phyloP scores from a whole-genome alignment of 2,329 filamentous ascomycete genomes.

The Celoporthe dispersa region DNA sequence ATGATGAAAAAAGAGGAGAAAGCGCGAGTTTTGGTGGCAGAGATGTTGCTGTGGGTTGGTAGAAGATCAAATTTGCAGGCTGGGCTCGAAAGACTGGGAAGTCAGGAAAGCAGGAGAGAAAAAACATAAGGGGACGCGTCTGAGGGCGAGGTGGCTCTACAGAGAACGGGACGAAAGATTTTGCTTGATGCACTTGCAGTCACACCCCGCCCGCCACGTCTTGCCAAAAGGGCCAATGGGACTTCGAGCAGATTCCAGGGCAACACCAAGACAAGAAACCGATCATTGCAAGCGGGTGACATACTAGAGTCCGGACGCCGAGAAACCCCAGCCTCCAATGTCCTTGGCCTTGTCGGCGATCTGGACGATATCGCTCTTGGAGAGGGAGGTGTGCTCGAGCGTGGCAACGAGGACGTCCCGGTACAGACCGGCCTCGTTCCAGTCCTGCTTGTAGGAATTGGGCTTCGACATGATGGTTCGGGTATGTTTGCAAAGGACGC shows the following conservation, averaged over 20 bases:
- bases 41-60: constrained; percentile 28
- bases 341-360: constrained; percentile 33
- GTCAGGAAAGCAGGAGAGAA: not conserved
- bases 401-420: constrained; percentile 50
- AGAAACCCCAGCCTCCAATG: constrained; percentile 34
- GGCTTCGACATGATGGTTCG: constrained; percentile 9
- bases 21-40: constrained; percentile 31
- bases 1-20: not conserved
- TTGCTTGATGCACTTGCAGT: not conserved
- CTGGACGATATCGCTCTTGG: constrained; percentile 32
- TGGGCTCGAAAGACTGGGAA: not conserved
- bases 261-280: not conserved
- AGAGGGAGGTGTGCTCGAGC: constrained; percentile 43
- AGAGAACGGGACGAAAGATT: not conserved
- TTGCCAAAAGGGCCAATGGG: not conserved
- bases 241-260: not conserved
- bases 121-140: not conserved
- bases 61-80: not conserved
- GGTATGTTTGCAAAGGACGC: not conserved
- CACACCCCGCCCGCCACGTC: not conserved
- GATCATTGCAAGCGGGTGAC: not conserved
- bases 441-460: constrained; percentile 36
- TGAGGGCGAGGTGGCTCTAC: not conserved
- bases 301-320: constrained; percentile 33
- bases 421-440: constrained; percentile 46